phyloP scores from a whole-genome alignment of 441 rosid species.

The Erysimum cheiri region DNA sequence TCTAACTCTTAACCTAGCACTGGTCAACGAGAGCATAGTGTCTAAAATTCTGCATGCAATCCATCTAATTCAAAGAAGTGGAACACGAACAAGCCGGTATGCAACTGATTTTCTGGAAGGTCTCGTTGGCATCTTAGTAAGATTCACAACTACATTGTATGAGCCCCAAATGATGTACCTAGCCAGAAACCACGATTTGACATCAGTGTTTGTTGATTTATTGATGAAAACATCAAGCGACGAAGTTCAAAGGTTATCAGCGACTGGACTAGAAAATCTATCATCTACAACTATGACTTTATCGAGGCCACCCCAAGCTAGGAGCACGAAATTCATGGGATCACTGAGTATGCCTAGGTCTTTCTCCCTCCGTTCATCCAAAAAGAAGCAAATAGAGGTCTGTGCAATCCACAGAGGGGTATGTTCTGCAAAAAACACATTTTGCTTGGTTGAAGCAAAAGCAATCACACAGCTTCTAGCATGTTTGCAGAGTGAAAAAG shows the following conservation, averaged over 20 bases:
- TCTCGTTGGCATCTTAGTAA: slow-evolving; percentile 78
- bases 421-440: slow-evolving; percentile 83
- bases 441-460: slow-evolving; percentile 85
- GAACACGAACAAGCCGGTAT: slow-evolving; percentile 71
- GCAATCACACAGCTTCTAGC: slow-evolving; percentile 75
- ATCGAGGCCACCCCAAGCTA: slow-evolving; percentile 58
- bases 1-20: slow-evolving; percentile 77
- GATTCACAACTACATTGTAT: slow-evolving; percentile 85
- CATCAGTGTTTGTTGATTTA: slow-evolving; percentile 71
- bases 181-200: slow-evolving; percentile 74
- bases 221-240: slow-evolving; percentile 79
- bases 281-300: slow-evolving; percentile 70
- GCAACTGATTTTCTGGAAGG: slow-evolving; percentile 78
- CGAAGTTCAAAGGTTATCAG: slow-evolving; percentile 84
- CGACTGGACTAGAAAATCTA: slow-evolving; percentile 83
- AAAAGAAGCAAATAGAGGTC: slow-evolving; percentile 46
- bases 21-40: slow-evolving; percentile 56
- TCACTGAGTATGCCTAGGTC: slow-evolving; percentile 52
- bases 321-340: slow-evolving; percentile 55
- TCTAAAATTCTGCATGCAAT: slow-evolving; percentile 63
- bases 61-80: slow-evolving; percentile 60
- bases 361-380: slow-evolving; percentile 54
- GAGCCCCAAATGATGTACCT: slow-evolving; percentile 69
- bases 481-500: slow-evolving; percentile 81
- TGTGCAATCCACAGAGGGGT: slow-evolving; percentile 83